Evolutionary conservation across 139 green algal species (phyloP).

Genomic region (Coelastrella sp.): DNA sequence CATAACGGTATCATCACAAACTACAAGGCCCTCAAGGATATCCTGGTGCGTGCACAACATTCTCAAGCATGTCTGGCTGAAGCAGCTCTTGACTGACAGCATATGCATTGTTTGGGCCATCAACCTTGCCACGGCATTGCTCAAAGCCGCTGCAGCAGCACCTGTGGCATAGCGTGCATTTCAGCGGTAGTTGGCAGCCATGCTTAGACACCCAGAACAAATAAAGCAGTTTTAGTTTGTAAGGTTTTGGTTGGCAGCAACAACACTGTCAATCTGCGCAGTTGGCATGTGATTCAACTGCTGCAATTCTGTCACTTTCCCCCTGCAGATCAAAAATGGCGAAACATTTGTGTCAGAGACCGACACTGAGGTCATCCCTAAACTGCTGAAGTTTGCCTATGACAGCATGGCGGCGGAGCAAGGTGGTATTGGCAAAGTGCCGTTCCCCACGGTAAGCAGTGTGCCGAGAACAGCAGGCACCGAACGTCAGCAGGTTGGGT

Average conservation of each 20-base stretch:
- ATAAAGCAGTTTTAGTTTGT: not conserved
- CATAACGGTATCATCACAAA: conserved; percentile 99
- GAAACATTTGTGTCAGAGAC: conserved; percentile 96
- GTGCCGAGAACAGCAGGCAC: not conserved
- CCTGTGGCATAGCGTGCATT: not conserved
- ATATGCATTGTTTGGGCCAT: too few relatives aligned
- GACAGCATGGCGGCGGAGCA: conserved; percentile 62
- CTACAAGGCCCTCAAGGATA: conserved; percentile 91
- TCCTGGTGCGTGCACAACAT: conserved; percentile 70
- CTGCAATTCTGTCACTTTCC: not conserved
- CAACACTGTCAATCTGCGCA: not conserved
- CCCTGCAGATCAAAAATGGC: conserved; percentile 82
- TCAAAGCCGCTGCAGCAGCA: too few relatives aligned
- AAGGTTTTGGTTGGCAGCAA: not conserved
- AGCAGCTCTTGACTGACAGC: not conserved
- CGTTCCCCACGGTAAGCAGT: conserved; percentile 77
- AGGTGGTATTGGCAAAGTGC: conserved; percentile 50
- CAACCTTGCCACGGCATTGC: too few relatives aligned
- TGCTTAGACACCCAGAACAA: not conserved
- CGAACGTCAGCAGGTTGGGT: not conserved
- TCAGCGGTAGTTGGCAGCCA: not conserved
- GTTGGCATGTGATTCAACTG: not conserved
- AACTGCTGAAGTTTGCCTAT: conserved; percentile 97
- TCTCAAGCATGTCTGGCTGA: not conserved
- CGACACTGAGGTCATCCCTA: conserved; percentile 99